These are phyloP conservation scores for Pyricularia sp. DNA, from an alignment of 2,329 filamentous ascomycete genomes.

Conservation along the genomic window DNA sequence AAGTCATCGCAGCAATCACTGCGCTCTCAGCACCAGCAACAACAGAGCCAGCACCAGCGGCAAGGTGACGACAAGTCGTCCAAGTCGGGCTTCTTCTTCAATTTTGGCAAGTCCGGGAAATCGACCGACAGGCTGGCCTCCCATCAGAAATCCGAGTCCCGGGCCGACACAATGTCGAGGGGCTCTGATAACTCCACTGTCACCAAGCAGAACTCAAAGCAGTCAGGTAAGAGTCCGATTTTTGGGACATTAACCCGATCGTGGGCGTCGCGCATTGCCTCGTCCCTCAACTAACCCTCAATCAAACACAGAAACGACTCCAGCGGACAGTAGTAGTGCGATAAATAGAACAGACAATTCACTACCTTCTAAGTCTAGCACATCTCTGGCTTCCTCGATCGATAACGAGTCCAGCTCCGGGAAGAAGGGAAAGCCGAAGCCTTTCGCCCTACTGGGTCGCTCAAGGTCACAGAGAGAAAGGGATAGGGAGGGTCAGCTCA, in stretches of 20 bases:
- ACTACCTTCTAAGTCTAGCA: slow-evolving; percentile 35
- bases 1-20: slow-evolving; percentile 12
- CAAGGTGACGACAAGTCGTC: slow-evolving; percentile 17
- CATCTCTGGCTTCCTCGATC: slow-evolving; percentile 35
- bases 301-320: background rate
- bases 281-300: background rate
- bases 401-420: slow-evolving; percentile 30
- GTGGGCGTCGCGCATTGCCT: background rate
- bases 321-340: slow-evolving; percentile 14
- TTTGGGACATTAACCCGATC: background rate
- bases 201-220: slow-evolving; percentile 17
- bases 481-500: slow-evolving; percentile 27
- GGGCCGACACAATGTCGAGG: slow-evolving; percentile 25
- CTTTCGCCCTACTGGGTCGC: slow-evolving; percentile 39
- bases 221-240: slow-evolving; percentile 15
- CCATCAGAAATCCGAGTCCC: slow-evolving; percentile 22
- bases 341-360: slow-evolving; percentile 25
- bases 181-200: slow-evolving; percentile 17
- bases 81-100: slow-evolving; percentile 36
- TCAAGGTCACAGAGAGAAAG: slow-evolving; percentile 39
- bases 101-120: slow-evolving; percentile 34
- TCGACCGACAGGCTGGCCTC: slow-evolving; percentile 21
- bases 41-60: slow-evolving; percentile 15
- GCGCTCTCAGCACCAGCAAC: slow-evolving; percentile 8
- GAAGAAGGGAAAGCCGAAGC: slow-evolving; percentile 40